phyloP scores from a whole-genome alignment of 495 filamentous ascomycete species.

The Talaromyces nanjingensis region DNA sequence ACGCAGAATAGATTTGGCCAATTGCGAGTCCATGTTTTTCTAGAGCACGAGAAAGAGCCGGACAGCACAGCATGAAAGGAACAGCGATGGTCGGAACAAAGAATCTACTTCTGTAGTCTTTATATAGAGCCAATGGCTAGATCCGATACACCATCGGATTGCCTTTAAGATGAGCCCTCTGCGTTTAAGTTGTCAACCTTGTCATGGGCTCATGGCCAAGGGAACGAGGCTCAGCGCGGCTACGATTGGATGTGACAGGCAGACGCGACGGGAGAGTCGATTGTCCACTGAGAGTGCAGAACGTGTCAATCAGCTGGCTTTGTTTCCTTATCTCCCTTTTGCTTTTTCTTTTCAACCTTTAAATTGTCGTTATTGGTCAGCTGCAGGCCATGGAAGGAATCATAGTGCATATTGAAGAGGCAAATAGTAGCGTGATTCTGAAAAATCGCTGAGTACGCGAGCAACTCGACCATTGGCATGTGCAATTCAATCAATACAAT shows the following conservation, averaged over 20 bases:
- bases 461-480: not conserved
- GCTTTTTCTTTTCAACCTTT: not conserved
- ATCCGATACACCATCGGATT: not conserved
- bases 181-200: not conserved
- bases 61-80: not conserved
- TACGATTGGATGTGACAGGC: not conserved
- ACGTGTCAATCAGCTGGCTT: not conserved
- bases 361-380: not conserved
- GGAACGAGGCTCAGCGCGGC: not conserved
- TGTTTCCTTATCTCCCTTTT: not conserved
- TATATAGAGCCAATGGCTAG: not conserved
- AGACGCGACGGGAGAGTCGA: not conserved
- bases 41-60: not conserved
- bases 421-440: not conserved
- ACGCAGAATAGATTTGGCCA: too few species aligned
- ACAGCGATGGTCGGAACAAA: not conserved
- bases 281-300: not conserved
- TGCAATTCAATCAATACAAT: not conserved
- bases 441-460: not conserved
- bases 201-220: not conserved
- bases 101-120: not conserved
- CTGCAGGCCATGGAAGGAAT: not conserved
- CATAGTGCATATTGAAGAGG: not conserved
- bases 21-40: not conserved
- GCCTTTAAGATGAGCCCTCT: too few species aligned